phyloP scores from a whole-genome alignment of 768 basidiomycete species.

The Kwoniella sp. region DNA sequence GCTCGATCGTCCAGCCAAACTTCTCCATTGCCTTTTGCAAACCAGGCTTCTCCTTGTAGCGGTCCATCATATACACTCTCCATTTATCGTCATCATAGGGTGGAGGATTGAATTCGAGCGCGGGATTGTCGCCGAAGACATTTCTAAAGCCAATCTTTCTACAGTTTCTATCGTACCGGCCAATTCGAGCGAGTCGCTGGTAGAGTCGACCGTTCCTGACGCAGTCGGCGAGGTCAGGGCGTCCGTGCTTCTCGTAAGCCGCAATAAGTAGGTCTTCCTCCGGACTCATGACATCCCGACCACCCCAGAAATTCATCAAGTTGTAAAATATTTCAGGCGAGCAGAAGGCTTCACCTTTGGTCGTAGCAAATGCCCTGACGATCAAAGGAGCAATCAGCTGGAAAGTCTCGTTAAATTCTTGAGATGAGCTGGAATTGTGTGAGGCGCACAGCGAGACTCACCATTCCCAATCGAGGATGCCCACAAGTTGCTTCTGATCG shows the following conservation, averaged over 20 bases:
- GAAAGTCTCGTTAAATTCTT: too few species aligned
- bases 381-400: not conserved
- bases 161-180: not conserved
- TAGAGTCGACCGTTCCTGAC: constrained; percentile 21
- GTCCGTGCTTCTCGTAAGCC: constrained; percentile 5
- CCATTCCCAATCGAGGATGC: constrained; percentile 55
- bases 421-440: too few species aligned
- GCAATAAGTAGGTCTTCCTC: constrained; percentile 12
- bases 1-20: constrained; percentile 6
- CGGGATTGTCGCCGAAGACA: not conserved
- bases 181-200: constrained; percentile 14
- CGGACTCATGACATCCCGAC: not conserved
- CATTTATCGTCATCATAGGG: constrained; percentile 1
- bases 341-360: constrained; percentile 25
- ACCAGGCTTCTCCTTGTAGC: constrained; percentile 1
- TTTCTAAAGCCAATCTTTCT: constrained; percentile 8
- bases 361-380: constrained; percentile 19
- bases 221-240: constrained; percentile 24
- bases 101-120: constrained; percentile 5
- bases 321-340: constrained; percentile 1
- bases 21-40: not conserved
- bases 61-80: constrained; percentile 12
- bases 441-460: too few species aligned
- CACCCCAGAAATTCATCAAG: not conserved
- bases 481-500: constrained; percentile 30